Evolutionary conservation across 2,329 filamentous ascomycete genomes (phyloP), one percentile per base, ranked within the genome.

Genomic region (Alternaria atra): DNA sequence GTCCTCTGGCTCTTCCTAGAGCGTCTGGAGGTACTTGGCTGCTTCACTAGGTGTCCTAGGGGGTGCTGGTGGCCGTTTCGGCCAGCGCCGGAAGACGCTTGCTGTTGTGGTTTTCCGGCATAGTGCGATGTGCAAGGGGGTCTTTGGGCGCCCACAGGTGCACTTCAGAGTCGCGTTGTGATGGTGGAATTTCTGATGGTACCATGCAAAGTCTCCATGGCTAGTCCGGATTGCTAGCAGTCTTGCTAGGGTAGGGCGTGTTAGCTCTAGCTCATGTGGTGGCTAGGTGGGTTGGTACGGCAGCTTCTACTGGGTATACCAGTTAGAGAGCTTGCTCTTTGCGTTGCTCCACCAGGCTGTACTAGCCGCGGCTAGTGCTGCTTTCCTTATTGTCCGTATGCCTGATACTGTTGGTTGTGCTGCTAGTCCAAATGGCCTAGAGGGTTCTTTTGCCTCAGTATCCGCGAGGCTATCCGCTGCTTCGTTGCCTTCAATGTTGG

Each of bases 151-250:
- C 51, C 51, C 51, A 39, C 51, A 53, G 23, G 51, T 30, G 51
- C 51, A 53, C 20, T 35, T 44, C 39, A 53, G 35, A 30, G 25
- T 37, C 23, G 51, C 51, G 23, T 37, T 44, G 39, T 53, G n/a
- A 27, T 53, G 51, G 13, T 27, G 25, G 39, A 44, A 53, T 17
- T 53, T 53, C 12, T 8, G 35, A n/a, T 53, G 40, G 25, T 53
- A 53, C 52, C 42, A 55, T 47, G 52, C 52, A 55, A 55, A 55
- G 43, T 55, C 52, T 30, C 51, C 51, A 44, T 53, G 39, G 15
- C 51, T 23, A 23, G 51, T 30, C 25, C 51, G 51, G 42, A 55
- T 35, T 4, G 32, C 10, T 13, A 35, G 32, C 32, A 35, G 32
- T 35, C 32, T 35, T 13, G 32, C 32, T 35, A 35, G 12, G 15